A percentile compares a stretch with the other conserved stretches of the same genome.
Conservation (phyloP, 805 yeast species). For the Saturnispora bothae region DNA sequence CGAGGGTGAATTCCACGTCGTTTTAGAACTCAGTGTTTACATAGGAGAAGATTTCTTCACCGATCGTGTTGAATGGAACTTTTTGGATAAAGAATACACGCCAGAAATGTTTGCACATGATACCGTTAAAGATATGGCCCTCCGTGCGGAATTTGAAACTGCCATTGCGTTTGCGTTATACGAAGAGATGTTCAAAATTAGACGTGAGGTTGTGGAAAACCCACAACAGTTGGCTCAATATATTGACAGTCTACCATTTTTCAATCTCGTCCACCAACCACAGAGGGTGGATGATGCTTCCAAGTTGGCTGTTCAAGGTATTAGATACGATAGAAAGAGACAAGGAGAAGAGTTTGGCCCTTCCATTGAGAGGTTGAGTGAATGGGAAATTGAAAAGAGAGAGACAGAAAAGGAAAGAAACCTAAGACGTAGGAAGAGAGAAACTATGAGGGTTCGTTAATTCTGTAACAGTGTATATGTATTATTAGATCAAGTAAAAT, state of each 20-base stretch:
- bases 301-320: constrained; percentile 30
- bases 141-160: constrained; percentile 75
- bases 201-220: constrained; percentile 67
- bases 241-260: constrained; percentile 27
- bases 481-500: too few species aligned
- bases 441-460: constrained; percentile 51
- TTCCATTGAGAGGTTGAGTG: constrained; percentile 70
- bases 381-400: constrained; percentile 88
- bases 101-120: constrained; percentile 80
- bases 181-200: constrained; percentile 65
- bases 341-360: constrained; percentile 86
- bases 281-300: constrained; percentile 12
- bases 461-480: neutral
- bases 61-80: constrained; percentile 93
- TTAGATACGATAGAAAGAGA: constrained; percentile 63
- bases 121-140: constrained; percentile 77
- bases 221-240: constrained; percentile 27
- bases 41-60: constrained; percentile 76
- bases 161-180: constrained; percentile 83
- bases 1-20: constrained; percentile 54
- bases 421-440: constrained; percentile 85
- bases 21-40: constrained; percentile 72
- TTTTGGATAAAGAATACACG: constrained; percentile 40
- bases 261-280: constrained; percentile 26
- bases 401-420: constrained; percentile 93